Evolutionary conservation across 2,329 filamentous ascomycete genomes (phyloP).

Genomic region (Dothidotthia symphoricarpi): DNA sequence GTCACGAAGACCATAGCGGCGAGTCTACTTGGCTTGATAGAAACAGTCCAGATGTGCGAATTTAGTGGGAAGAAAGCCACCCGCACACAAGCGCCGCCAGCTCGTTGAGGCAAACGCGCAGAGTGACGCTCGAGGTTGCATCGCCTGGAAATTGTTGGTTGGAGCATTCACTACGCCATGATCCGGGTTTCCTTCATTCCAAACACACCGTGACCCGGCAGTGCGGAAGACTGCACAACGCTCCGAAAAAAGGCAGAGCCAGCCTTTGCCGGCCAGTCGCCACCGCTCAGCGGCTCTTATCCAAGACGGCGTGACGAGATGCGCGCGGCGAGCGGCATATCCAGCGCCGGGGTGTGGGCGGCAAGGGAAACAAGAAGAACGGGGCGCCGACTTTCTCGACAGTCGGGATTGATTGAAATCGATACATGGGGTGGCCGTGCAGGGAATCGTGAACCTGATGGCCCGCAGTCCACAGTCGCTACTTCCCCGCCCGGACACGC

Average conservation of each 20-base stretch:
- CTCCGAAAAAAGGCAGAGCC: conserved; percentile 36
- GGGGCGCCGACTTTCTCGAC: conserved; percentile 14
- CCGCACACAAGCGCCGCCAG: conserved; percentile 17
- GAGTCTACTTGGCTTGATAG: conserved; percentile 16
- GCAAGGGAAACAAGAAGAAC: conserved; percentile 15
- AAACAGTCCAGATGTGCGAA: conserved; percentile 8
- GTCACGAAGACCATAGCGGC: conserved; percentile 31
- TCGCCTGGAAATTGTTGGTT: conserved; percentile 23
- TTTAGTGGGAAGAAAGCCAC: conserved; percentile 11
- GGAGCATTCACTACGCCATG: conserved; percentile 29
- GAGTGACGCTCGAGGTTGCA: conserved; percentile 29
- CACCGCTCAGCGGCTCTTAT: conserved; percentile 8
- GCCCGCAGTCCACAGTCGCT: conserved; percentile 38
- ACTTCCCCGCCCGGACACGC: conserved; percentile 23
- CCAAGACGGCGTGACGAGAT: conserved; percentile 1
- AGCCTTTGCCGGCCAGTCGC: conserved; percentile 17
- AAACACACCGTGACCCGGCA: conserved; percentile 30
- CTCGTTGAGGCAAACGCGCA: conserved; percentile 12
- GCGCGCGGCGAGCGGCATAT: conserved; percentile 23
- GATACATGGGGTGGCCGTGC: conserved; percentile 17
- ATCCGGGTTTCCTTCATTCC: conserved; percentile 27
- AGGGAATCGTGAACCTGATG: conserved; percentile 29
- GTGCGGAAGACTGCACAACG: conserved; percentile 36
- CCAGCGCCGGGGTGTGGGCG: conserved; percentile 13
- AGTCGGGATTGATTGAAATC: conserved; percentile 11